Evolutionary conservation across 208 protist genomes (phyloP).

Genomic region (Trypanosomatidae sp.): DNA sequence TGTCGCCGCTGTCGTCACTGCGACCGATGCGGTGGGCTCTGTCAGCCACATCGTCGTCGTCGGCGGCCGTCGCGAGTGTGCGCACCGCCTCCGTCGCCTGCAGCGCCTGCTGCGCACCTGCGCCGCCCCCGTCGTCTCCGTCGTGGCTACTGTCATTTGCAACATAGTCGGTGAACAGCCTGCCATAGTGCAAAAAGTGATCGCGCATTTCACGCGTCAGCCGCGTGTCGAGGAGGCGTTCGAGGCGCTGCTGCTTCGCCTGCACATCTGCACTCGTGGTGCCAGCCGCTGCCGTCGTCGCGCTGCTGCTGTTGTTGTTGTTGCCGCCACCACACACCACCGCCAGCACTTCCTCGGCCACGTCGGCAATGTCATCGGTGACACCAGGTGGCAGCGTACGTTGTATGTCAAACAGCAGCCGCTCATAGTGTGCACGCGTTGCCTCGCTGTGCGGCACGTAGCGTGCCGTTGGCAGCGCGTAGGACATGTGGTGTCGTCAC

Average conservation of each 20-base stretch:
- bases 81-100: constrained; percentile 3
- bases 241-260: constrained; percentile 37
- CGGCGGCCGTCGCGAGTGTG: constrained; percentile 4
- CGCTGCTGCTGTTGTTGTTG: background rate
- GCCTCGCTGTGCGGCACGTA: constrained; percentile 68
- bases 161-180: constrained; percentile 79
- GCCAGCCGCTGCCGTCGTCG: constrained; percentile 2
- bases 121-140: no score
- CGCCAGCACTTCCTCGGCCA: constrained; percentile 63
- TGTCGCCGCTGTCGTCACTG: constrained; percentile 5
- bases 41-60: constrained; percentile 13
- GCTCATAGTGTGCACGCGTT: constrained; percentile 68
- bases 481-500: background rate
- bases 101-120: background rate
- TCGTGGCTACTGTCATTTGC: constrained; percentile 8
- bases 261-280: constrained; percentile 13
- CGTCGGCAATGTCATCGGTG: constrained; percentile 55
- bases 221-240: constrained; percentile 48
- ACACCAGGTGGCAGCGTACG: constrained; percentile 67
- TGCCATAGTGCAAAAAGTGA: constrained; percentile 50
- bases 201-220: constrained; percentile 49
- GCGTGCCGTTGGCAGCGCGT: constrained; percentile 7
- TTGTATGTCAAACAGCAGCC: constrained; percentile 57
- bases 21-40: background rate
- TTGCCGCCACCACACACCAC: constrained; percentile 31